Evolutionary conservation across 192 early-diverging fungal species (phyloP), one percentile per base, ranked within the genome.

Genomic region (Oehlia diaphana): DNA sequence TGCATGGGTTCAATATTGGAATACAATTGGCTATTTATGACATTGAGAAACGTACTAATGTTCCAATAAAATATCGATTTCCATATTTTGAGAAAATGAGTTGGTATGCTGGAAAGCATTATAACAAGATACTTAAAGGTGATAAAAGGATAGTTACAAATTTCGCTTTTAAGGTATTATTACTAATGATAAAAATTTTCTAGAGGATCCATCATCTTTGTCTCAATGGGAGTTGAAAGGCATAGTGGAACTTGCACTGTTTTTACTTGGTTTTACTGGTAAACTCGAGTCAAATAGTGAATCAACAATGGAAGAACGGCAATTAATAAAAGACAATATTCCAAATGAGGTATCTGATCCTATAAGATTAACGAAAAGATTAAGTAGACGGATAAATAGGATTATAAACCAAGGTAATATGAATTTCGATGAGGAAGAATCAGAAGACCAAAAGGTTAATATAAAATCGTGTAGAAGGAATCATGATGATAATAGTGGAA

Each of bases 31-130:
- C 89, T 0, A 84, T 91, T 1, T 91, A 91, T 74, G 90, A 92
- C 35, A 91, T 97, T 37, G 96, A 98, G 80, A 86, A 92, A 9
- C 85, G 90, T 21, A 96, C 94, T 21, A 86, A 90, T 62, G 95
- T 97, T 1, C 92, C 96, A 0, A 78, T 83, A 16, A 93, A 94
- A 66, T 97, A 95, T 81, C 85, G 96, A 28, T 96, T 94, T 78
- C 96, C 96, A 9, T 95, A 85, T 77, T 98, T 95, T 81, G 87
- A 93, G 63, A 90, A 88, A 50, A 91, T 97, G 84, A 92, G 94
- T 68, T 94, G 95, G 90, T 96, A 93, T 78, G 93, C 75, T 26
- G 75, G 62, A 23, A 65, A 44, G 19, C 14, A 63, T 26, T 76
- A 76, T 42, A 42, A 65, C 62, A 28, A 63, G 37, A 63, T 76